A percentile compares a stretch with the other conserved stretches of the same genome.
Evolutionary conservation across 441 rosid species (phyloP).

Genomic region (Corymbia calophylla): DNA sequence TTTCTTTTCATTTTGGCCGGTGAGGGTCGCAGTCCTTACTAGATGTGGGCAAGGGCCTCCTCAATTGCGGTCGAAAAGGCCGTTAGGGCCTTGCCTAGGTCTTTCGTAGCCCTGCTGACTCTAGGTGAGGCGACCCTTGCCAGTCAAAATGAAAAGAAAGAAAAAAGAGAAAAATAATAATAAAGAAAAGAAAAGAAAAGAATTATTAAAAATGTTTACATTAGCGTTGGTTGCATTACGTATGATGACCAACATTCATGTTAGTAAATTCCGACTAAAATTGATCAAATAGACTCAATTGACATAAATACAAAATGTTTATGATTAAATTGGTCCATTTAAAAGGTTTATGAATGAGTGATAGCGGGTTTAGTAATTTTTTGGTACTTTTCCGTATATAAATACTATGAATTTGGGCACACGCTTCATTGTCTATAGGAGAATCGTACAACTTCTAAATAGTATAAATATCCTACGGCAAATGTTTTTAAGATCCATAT

Average conservation of each 20-base stretch:
- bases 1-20: neutral
- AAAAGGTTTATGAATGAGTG: neutral
- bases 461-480: neutral
- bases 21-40: neutral
- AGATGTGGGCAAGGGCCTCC: neutral
- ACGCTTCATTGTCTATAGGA: neutral
- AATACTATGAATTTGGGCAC: neutral
- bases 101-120: neutral
- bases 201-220: no score
- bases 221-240: rapidly evolving
- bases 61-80: neutral
- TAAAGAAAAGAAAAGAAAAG: no score
- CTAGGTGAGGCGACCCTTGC: neutral
- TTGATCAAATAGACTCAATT: neutral
- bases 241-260: rapidly evolving
- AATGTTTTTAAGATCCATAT: neutral
- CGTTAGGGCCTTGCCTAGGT: neutral
- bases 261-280: neutral
- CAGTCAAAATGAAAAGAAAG: neutral
- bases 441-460: neutral
- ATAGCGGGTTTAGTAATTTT: neutral
- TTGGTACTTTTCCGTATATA: neutral
- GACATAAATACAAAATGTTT: neutral
- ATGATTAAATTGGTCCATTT: neutral
- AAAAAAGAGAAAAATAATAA: no score